phyloP scores from a whole-genome alignment of 371 early-diverging fungal species.

The Rhizopus delemar region DNA sequence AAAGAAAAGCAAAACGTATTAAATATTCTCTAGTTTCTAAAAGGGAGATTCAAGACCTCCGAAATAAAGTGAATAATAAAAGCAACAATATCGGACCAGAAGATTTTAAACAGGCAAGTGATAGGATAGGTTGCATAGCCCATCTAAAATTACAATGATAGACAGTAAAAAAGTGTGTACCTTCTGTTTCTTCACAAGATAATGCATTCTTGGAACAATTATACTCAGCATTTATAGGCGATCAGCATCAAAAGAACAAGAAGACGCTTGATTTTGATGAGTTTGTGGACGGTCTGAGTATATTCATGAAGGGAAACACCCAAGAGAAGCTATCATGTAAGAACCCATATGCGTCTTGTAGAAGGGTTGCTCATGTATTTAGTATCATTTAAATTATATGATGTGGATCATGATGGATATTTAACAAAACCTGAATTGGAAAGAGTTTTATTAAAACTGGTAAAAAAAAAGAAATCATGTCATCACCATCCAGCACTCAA shows the following conservation, averaged over 20 bases:
- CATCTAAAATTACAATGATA: constrained; percentile 1
- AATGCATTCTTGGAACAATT: constrained; percentile 77
- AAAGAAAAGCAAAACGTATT: not conserved
- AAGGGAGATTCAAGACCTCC: constrained; percentile 67
- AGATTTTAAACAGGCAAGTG: constrained; percentile 69
- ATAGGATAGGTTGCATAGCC: not conserved
- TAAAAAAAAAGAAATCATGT: constrained; percentile 23
- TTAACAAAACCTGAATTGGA: constrained; percentile 76
- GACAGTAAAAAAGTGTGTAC: constrained; percentile 48
- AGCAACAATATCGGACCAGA: constrained; percentile 62
- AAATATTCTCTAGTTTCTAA: constrained; percentile 55
- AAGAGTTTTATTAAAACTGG: constrained; percentile 75
- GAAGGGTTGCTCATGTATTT: not conserved
- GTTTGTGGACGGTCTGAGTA: constrained; percentile 76
- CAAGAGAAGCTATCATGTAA: constrained; percentile 80
- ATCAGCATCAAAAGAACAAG: constrained; percentile 64
- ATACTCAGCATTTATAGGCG: constrained; percentile 73
- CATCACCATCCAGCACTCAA: not conserved
- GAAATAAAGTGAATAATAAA: constrained; percentile 62
- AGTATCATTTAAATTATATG: constrained; percentile 85
- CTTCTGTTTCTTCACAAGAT: constrained; percentile 61
- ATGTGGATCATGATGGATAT: constrained; percentile 78
- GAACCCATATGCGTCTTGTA: constrained; percentile 13
- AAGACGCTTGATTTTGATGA: constrained; percentile 40
- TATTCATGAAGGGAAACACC: constrained; percentile 79